Percentiles rank a stretch among this genome's conserved stretches.
Conservation (phyloP, 148 eudicot species). For the Oxyria digyna region DNA sequence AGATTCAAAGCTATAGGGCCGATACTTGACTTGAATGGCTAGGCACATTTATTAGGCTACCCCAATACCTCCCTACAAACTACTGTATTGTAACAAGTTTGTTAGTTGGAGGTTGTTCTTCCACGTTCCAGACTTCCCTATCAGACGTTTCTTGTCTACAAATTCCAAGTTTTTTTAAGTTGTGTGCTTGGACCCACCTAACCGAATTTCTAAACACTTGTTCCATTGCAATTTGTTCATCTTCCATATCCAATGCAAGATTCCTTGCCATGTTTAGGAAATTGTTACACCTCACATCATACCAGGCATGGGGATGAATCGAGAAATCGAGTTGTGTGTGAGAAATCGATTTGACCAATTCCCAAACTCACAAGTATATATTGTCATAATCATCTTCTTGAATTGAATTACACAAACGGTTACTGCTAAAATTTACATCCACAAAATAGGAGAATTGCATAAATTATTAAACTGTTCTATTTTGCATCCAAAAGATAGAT, state of each 20-base stretch:
- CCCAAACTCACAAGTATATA: neutral
- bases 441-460: neutral
- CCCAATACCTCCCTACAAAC: neutral
- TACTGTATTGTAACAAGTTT: neutral
- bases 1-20: neutral
- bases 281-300: too few relatives aligned
- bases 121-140: neutral
- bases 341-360: too few relatives aligned
- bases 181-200: too few relatives aligned
- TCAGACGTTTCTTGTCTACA: neutral
- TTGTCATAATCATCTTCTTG: neutral
- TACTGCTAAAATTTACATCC: neutral
- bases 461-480: neutral
- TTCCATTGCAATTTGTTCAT: neutral
- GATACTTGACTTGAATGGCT: neutral
- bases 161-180: neutral
- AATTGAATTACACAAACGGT: neutral
- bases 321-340: too few relatives aligned
- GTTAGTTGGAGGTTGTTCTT: neutral
- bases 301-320: too few relatives aligned
- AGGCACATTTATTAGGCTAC: conserved; percentile 1
- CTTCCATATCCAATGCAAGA: neutral
- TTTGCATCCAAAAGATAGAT: neutral
- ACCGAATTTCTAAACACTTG: neutral
- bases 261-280: neutral